Base-by-base conservation (phyloP, 2,329 filamentous ascomycete species). In the Ophiocordyceps camponoti-floridani region DNA sequence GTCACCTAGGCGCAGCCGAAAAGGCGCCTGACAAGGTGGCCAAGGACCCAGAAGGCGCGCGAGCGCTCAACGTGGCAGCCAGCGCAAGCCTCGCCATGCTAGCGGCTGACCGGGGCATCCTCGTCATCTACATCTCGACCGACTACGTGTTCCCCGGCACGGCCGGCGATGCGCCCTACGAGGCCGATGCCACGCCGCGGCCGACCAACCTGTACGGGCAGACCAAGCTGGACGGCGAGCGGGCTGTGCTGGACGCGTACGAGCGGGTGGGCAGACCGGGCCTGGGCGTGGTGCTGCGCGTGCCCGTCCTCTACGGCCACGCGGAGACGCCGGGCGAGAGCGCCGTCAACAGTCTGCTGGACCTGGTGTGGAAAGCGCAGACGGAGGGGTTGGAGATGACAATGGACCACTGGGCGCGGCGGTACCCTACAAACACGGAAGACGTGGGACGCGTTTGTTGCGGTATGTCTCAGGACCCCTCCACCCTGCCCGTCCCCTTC, bases 371-470 rank as follows among this genome's bases (percentile, higher is more conserved):
- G 75, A 84, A 83, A 58, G 73, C 78, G 0, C 82, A 88, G 57
- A 73, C 78, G 43, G 64, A 69, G 35, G 73, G 68, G 5, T 68
- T 68, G 2, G 71, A 70, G 46, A 68, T 87, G 38, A 79, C 75
- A 56, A 88, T 94, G 78, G 87, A 94, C 55, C 79, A 93, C 59
- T 94, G 85, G 78, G 79, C 84, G 1, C 64, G 83, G 43, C 74
- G 87, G 27, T 94, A 85, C 63, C 87, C 87, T 9, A 94, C 87
- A 8, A 91, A 91, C 58, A 94, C 86, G 0, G 81, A 86, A 57
- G 88, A 94, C 56, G 80, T 94, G 16, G 86, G 72, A 16, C 72
- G 88, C 37, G 83, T 94, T 41, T 83, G 79, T 53, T 70, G 77
- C 49, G 75, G 75, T 78, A 65, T 52, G 67, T 62, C 50, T 52